phyloP scores from a whole-genome alignment of 768 basidiomycete genomes.

The Lactarius vividus region DNA sequence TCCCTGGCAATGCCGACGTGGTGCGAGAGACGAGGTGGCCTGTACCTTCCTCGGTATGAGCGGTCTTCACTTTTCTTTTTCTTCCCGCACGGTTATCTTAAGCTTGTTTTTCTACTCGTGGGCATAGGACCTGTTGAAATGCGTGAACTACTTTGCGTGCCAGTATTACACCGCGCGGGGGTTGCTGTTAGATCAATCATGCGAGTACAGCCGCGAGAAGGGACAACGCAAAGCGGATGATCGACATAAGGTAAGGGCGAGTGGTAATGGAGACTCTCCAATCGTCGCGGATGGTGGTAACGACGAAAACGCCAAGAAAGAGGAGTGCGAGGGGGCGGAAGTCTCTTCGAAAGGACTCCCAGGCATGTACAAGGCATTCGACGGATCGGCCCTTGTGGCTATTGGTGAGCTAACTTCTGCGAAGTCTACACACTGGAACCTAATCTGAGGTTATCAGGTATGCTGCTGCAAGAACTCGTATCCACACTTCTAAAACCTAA shows the following conservation, averaged over 20 bases:
- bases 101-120: background rate
- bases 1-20: background rate
- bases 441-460: constrained; percentile 41
- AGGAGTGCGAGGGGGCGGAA: constrained; percentile 27
- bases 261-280: constrained; percentile 23
- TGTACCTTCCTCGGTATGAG: constrained; percentile 53
- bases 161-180: constrained; percentile 61
- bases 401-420: constrained; percentile 48
- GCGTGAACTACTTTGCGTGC: constrained; percentile 50
- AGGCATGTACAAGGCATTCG: constrained; percentile 75
- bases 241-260: constrained; percentile 25
- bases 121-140: constrained; percentile 50
- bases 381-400: constrained; percentile 71
- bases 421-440: background rate
- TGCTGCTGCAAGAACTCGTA: constrained; percentile 68
- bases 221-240: constrained; percentile 34
- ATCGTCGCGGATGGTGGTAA: constrained; percentile 19
- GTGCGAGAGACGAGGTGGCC: constrained; percentile 11
- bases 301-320: constrained; percentile 12
- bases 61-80: background rate
- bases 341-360: constrained; percentile 27
- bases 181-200: constrained; percentile 51
- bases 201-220: constrained; percentile 44
- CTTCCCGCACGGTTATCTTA: constrained; percentile 5
- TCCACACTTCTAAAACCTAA: constrained; percentile 40